Evolutionary conservation across 1,284 basidiomycete species (phyloP), one percentile per base, ranked within the genome.

Genomic region (Ceratorhiza oryzae-sativae): DNA sequence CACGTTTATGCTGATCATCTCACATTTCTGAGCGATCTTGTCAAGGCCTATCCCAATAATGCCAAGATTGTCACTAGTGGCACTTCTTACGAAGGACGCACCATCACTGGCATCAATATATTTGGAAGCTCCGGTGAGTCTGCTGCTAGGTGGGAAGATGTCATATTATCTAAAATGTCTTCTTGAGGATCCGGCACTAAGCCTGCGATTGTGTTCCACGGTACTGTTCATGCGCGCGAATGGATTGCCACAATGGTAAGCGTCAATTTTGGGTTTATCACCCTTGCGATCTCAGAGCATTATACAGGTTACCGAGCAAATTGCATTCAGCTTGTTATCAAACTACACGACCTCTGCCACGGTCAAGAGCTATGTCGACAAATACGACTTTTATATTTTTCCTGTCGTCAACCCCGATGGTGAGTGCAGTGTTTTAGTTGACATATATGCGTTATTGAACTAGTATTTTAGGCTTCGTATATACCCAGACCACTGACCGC

Each of bases 341-440:
- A 73, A 73, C 65, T 73, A 73, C 25, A 59, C 63, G 3, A 73
- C 65, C 20, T 73, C 72, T 1, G 39, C 72, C 13, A 68, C 65
- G 13, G 70, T 73, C 65, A 73, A 73, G 53, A 59, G 63, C 23
- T 73, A 73, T 32, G 72, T 73, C n/a, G 72, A 73, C 45, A 73
- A 73, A 34, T 73, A 73, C 27, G 72, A 73, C 25, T 73, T 73
- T 53, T 73, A 73, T 25, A 73, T 73, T 25, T 73, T 73, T 55
- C 72, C 72, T 39, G 65, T 73, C 3, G 72, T 73, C 15, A 73
- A 73, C 23, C 72, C 72, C 15, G 72, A 73, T 36, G 72, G 63
- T 67, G 15, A 55, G 36, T 53, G 15, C 18, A 25, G 8, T 8
- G 15, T 51, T 23, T 25, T 51, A 9, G 48, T 23, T 30, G 36